Evolutionary conservation across 257 asterid genomes (phyloP).

Genomic region (Ballota nigra): DNA sequence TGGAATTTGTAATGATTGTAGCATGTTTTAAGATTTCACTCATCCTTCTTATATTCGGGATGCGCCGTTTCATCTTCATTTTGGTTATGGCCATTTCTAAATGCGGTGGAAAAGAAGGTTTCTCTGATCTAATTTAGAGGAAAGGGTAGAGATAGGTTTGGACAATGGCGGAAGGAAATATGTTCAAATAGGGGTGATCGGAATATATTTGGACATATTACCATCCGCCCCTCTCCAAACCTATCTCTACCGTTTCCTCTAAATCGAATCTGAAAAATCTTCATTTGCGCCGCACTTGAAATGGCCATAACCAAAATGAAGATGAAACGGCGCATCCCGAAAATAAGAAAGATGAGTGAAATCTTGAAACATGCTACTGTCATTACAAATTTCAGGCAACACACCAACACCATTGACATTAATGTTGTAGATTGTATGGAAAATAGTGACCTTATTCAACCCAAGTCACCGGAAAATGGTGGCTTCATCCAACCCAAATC

Average conservation of each 20-base stretch:
- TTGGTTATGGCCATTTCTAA: neutral
- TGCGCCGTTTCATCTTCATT: too few species aligned
- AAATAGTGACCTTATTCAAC: too few species aligned
- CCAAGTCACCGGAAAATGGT: too few species aligned
- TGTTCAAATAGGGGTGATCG: too few species aligned
- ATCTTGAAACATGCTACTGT: neutral
- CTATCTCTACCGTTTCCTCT: neutral
- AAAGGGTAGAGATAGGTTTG: neutral
- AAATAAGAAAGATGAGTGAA: neutral
- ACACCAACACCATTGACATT: too few species aligned
- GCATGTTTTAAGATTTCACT: neutral
- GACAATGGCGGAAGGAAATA: neutral
- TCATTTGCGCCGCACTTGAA: neutral
- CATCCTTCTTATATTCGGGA: neutral
- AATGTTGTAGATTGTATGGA: too few species aligned
- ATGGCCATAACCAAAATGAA: neutral
- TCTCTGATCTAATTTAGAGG: neutral
- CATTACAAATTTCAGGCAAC: neutral
- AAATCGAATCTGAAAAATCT: neutral
- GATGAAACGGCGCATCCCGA: neutral
- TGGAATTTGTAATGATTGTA: neutral
- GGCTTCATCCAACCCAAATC: too few species aligned
- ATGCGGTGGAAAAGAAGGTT: neutral
- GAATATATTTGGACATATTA: too few species aligned
- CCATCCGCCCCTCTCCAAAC: conserved; percentile 6